A percentile compares a stretch with the other conserved stretches of the same genome.
Evolutionary conservation across 352 stramenopile species (phyloP).

Genomic region (Phytophthora fragariae): DNA sequence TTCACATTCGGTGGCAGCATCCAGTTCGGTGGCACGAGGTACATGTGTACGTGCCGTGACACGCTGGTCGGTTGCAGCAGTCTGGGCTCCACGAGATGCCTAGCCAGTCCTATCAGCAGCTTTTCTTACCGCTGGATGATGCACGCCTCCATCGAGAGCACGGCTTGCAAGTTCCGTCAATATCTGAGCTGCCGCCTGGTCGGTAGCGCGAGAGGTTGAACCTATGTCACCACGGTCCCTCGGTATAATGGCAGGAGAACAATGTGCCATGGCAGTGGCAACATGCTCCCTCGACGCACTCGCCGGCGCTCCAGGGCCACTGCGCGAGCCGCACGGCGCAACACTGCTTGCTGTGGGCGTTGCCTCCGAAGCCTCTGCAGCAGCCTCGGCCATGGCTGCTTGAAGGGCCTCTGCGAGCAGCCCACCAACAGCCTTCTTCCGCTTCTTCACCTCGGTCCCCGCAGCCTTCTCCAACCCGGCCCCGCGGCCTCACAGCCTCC

Average conservation of each 20-base stretch:
- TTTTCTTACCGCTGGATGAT: no score
- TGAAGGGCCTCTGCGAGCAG: background rate
- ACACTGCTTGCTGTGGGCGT: background rate
- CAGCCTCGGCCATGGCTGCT: background rate
- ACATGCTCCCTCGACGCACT: background rate
- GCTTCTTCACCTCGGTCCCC: background rate
- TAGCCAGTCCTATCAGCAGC: no score
- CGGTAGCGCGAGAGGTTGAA: background rate
- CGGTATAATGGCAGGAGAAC: background rate
- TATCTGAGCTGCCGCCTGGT: no score
- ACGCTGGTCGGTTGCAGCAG: background rate
- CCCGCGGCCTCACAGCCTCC: background rate
- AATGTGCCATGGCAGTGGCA: background rate
- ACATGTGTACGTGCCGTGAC: background rate
- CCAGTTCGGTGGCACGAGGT: background rate
- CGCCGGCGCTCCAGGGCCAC: background rate
- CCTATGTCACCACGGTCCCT: background rate
- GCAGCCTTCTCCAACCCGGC: background rate
- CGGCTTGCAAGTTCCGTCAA: no score
- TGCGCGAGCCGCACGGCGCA: background rate
- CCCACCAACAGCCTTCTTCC: background rate
- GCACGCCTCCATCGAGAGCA: no score
- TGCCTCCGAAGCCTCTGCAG: background rate
- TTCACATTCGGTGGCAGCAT: background rate
- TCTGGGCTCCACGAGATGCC: no score